A percentile compares a stretch with the other conserved stretches of the same genome.
phyloP scores from a whole-genome alignment of 257 asterid genomes.

The Petunia secreta region DNA sequence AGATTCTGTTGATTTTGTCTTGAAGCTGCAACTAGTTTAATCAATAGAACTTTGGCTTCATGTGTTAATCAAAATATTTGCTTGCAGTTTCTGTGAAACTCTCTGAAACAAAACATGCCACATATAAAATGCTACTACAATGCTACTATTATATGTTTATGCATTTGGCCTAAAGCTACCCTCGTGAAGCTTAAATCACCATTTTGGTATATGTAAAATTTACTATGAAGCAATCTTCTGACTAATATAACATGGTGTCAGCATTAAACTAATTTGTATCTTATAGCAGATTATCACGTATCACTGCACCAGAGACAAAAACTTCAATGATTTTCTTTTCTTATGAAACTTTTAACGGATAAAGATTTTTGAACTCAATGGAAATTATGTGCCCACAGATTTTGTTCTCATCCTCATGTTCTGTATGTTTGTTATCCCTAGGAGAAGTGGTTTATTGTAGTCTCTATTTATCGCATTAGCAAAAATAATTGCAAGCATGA shows the following conservation, averaged over 20 bases:
- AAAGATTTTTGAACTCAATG: background rate
- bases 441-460: background rate
- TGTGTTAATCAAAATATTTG: background rate
- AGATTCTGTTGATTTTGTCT: slow-evolving; percentile 59
- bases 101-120: background rate
- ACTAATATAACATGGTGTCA: slow-evolving; percentile 21
- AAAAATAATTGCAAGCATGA: background rate
- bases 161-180: background rate
- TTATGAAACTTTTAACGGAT: background rate
- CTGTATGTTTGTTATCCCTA: background rate
- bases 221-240: slow-evolving; percentile 10
- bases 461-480: background rate
- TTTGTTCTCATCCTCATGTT: background rate
- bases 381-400: background rate
- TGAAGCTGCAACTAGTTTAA: background rate
- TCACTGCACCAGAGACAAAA: slow-evolving; percentile 19
- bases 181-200: background rate
- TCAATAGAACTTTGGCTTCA: background rate
- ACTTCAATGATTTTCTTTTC: background rate
- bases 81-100: slow-evolving; percentile 12
- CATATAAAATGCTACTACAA: background rate
- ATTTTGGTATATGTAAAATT: background rate
- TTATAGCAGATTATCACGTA: slow-evolving; percentile 1
- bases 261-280: background rate
- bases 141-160: background rate